A percentile compares a stretch with the other conserved stretches of the same genome.
Conservation (phyloP, 371 early-diverging fungal genomes). For the Fennellomyces sp. region DNA sequence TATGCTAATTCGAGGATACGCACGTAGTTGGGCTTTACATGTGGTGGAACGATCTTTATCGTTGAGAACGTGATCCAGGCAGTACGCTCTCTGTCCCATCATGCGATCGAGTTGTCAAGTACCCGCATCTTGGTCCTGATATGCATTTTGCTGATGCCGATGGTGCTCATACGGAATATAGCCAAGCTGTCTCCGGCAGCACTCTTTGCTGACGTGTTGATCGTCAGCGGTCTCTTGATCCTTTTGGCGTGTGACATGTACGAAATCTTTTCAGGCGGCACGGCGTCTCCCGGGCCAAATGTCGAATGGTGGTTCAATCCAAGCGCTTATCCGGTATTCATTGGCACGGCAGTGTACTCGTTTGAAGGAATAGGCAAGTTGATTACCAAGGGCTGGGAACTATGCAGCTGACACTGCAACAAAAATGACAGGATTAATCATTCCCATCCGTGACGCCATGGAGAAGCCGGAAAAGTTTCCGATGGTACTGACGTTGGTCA, state of each 20-base stretch:
- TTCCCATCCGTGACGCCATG: conserved; percentile 91
- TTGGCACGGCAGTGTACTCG: conserved; percentile 93
- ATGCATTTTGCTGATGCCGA: conserved; percentile 55
- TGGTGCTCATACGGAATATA: conserved; percentile 88
- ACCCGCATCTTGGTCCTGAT: conserved; percentile 20
- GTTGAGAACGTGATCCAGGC: conserved; percentile 79
- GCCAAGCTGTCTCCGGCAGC: conserved; percentile 82
- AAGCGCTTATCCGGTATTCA: conserved; percentile 75
- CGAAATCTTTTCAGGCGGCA: conserved; percentile 25
- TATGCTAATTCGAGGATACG: no score
- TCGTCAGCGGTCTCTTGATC: conserved; percentile 72
- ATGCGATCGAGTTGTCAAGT: conserved; percentile 40
- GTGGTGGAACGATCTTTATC: conserved; percentile 87
- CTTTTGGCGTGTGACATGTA: conserved; percentile 34
- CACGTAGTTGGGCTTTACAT: conserved; percentile 87
- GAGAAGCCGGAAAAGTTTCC: conserved; percentile 81
- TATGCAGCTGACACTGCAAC: neutral
- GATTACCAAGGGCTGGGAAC: neutral
- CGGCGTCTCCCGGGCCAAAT: conserved; percentile 32
- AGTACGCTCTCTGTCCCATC: conserved; percentile 62
- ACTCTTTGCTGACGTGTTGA: conserved; percentile 87
- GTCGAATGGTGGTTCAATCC: conserved; percentile 48
- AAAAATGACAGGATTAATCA: conserved; percentile 67
- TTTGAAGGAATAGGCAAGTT: conserved; percentile 80
- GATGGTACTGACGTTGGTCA: conserved; percentile 70